Evolutionary conservation across 129 eudicot species (phyloP).

Genomic region (Chrysanthemum seticuspe): DNA sequence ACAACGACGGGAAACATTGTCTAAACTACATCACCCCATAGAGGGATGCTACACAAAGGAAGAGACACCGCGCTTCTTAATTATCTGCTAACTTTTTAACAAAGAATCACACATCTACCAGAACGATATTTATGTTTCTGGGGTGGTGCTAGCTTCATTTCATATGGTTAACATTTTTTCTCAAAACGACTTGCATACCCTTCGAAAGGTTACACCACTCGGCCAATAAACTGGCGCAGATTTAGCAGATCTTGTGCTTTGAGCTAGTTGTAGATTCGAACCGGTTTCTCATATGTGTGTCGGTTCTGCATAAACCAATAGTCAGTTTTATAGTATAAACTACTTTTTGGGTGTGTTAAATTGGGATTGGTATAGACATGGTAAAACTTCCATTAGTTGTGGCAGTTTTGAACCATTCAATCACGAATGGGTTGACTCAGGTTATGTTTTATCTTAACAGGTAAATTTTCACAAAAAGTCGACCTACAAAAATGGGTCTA

Average conservation of each 20-base stretch:
- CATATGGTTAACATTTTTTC: slow-evolving; percentile 16
- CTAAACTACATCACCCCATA: slow-evolving; percentile 39
- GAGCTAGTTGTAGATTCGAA: slow-evolving; percentile 69
- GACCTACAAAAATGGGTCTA: too few relatives aligned
- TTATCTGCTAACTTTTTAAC: slow-evolving; percentile 19
- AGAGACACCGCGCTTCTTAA: neutral
- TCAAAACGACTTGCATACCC: slow-evolving; percentile 21
- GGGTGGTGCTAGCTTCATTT: slow-evolving; percentile 3
- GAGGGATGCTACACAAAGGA: slow-evolving; percentile 34
- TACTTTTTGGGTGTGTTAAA: too few relatives aligned
- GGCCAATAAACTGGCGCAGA: slow-evolving; percentile 17
- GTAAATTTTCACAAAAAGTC: too few relatives aligned
- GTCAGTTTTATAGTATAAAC: neutral
- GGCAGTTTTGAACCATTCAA: neutral
- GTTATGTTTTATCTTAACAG: neutral
- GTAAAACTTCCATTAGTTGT: too few relatives aligned
- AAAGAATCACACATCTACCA: slow-evolving; percentile 34
- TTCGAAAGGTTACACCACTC: slow-evolving; percentile 11
- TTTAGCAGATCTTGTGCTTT: slow-evolving; percentile 15
- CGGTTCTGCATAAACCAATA: slow-evolving; percentile 59
- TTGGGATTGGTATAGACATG: neutral
- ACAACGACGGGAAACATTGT: slow-evolving; percentile 29
- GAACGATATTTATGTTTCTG: slow-evolving; percentile 15
- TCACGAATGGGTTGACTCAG: neutral
- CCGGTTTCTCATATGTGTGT: slow-evolving; percentile 83